Percentiles rank a stretch among this genome's conserved stretches.
These are phyloP conservation scores for Crithidia bombi DNA, from an alignment of 208 protist genomes.

Conservation along the genomic window DNA sequence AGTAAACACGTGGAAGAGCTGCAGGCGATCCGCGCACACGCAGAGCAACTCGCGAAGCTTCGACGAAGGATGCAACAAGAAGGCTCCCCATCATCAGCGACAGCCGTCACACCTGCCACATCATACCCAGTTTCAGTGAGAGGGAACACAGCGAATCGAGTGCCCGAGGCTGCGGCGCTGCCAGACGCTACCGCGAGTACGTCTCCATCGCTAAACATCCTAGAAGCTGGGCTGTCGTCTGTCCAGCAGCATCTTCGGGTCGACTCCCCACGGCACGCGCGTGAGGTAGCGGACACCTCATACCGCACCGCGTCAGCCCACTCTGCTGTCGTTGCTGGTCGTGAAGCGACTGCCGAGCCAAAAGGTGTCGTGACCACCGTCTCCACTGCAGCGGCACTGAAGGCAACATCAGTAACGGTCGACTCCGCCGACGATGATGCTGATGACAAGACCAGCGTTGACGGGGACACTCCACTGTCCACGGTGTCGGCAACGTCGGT, in stretches of 20 bases:
- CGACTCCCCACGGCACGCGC: background rate
- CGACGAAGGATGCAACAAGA: conserved; percentile 2
- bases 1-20: conserved; percentile 8
- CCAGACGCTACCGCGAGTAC: conserved; percentile 3
- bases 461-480: background rate
- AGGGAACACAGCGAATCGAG: background rate
- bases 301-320: no score
- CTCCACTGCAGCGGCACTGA: conserved; percentile 3
- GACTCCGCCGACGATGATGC: background rate
- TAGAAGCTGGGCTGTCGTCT: conserved; percentile 3
- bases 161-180: background rate
- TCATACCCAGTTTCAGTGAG: background rate
- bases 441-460: background rate
- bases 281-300: background rate
- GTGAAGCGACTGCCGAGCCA: background rate
- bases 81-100: no score
- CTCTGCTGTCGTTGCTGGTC: background rate
- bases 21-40: conserved; percentile 21
- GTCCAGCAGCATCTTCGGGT: background rate
- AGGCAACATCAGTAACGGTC: background rate
- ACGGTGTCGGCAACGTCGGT: conserved; percentile 11
- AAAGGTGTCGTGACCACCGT: background rate
- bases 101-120: background rate
- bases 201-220: conserved; percentile 13
- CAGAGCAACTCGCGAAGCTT: conserved; percentile 21